phyloP scores from a whole-genome alignment of 305 asterid species.

The Solanum hybrid region DNA sequence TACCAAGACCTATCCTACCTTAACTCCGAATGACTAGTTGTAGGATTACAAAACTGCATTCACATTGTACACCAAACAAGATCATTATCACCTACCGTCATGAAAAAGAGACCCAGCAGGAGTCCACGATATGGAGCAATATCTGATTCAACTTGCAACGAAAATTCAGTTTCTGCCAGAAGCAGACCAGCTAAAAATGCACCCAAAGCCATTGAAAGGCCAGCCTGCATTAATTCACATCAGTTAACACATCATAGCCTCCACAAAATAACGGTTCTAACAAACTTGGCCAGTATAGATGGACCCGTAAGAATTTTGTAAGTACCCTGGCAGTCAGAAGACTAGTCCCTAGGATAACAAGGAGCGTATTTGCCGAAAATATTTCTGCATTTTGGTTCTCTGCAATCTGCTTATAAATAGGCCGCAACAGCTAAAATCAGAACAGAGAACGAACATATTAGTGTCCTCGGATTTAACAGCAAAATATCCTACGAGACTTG shows the following conservation, averaged over 20 bases:
- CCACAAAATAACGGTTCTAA: slow-evolving; percentile 6
- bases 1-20: background rate
- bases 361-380: slow-evolving; percentile 93
- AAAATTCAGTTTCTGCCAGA: slow-evolving; percentile 97
- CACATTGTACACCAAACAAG: slow-evolving; percentile 1
- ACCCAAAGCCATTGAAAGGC: slow-evolving; percentile 98
- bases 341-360: slow-evolving; percentile 93
- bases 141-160: slow-evolving; percentile 98
- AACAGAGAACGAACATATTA: slow-evolving; percentile 7
- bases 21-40: background rate
- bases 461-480: background rate
- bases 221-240: slow-evolving; percentile 63
- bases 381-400: slow-evolving; percentile 98
- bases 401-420: slow-evolving; percentile 91
- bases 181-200: slow-evolving; percentile 99
- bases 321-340: slow-evolving; percentile 96
- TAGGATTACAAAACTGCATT: background rate
- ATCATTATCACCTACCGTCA: slow-evolving; percentile 58
- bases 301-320: slow-evolving; percentile 10
- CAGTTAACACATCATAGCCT: background rate
- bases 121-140: slow-evolving; percentile 99
- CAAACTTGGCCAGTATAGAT: slow-evolving; percentile 2
- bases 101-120: slow-evolving; percentile 94
- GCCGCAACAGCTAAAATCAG: slow-evolving; percentile 78
- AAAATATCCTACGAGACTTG: background rate